phyloP scores from a whole-genome alignment of 441 rosid genomes.

The Sinapis alba region DNA sequence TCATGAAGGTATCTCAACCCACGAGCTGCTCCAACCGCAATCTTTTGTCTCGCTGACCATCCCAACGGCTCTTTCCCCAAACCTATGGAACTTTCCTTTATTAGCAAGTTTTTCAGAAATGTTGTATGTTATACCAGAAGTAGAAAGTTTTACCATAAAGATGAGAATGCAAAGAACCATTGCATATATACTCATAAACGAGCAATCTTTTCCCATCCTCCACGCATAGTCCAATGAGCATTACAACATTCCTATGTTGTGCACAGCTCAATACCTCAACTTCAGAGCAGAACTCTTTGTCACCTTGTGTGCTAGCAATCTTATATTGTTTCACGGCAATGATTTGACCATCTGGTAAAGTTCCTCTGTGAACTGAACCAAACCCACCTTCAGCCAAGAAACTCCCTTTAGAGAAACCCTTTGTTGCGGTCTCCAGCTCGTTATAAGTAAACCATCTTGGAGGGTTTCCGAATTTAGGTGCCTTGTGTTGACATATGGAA shows the following conservation, averaged over 20 bases:
- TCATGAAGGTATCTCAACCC: constrained; percentile 80
- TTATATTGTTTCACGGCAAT: constrained; percentile 77
- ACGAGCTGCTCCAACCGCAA: constrained; percentile 79
- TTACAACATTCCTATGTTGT: constrained; percentile 75
- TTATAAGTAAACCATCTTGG: constrained; percentile 70
- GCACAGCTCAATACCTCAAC: constrained; percentile 80
- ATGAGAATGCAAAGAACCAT: constrained; percentile 71
- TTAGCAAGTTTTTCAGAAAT: background rate
- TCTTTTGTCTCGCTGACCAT: constrained; percentile 70
- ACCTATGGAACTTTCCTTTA: constrained; percentile 43
- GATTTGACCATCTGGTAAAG: constrained; percentile 58
- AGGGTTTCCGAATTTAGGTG: constrained; percentile 73
- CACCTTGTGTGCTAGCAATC: constrained; percentile 77
- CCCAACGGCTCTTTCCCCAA: constrained; percentile 46
- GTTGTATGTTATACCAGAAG: background rate
- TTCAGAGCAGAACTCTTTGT: constrained; percentile 71
- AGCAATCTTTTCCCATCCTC: constrained; percentile 70
- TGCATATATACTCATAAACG: constrained; percentile 75
- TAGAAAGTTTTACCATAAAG: constrained; percentile 55
- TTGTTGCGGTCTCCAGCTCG: constrained; percentile 62
- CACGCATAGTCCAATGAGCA: constrained; percentile 67
- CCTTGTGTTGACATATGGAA: constrained; percentile 70
- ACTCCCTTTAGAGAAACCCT: constrained; percentile 56
- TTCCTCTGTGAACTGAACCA: constrained; percentile 74
- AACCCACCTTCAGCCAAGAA: constrained; percentile 84